Percentiles rank a stretch among this genome's conserved stretches.
phyloP scores from a whole-genome alignment of 225 moss, liverwort and hornwort species.

The Polytrichum formosum region DNA sequence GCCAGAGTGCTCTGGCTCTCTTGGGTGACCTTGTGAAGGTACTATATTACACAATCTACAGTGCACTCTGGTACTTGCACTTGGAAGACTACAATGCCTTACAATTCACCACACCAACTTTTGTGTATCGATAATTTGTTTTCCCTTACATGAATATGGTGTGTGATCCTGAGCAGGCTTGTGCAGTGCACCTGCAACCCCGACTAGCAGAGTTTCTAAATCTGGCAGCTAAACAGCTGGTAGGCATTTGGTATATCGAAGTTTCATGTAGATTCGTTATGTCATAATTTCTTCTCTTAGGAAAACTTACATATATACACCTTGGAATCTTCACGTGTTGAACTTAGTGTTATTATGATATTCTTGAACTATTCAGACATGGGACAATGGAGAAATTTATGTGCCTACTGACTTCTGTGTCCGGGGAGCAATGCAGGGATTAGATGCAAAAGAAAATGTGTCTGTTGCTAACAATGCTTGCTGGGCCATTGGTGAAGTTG shows the following conservation, averaged over 20 bases:
- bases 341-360: no score
- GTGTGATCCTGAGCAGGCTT: slow-evolving; percentile 58
- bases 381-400: not conserved
- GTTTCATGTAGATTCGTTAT: no score
- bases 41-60: not conserved
- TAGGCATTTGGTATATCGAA: slow-evolving; percentile 22
- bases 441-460: slow-evolving; percentile 93
- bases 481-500: slow-evolving; percentile 99
- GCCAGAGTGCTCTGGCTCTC: slow-evolving; percentile 95
- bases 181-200: slow-evolving; percentile 93
- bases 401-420: not conserved
- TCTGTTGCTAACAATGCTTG: slow-evolving; percentile 99
- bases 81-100: no score
- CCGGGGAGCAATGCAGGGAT: slow-evolving; percentile 58
- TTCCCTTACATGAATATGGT: not conserved
- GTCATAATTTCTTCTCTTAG: no score
- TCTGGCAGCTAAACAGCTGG: slow-evolving; percentile 95
- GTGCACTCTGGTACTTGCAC: not conserved
- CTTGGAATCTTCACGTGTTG: no score
- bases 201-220: slow-evolving; percentile 90
- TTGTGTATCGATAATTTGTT: no score
- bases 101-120: no score
- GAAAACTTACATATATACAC: no score
- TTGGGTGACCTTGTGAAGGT: slow-evolving; percentile 97
- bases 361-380: no score